Evolutionary conservation across 2,329 filamentous ascomycete species (phyloP).

Genomic region (Metarhizium humberi): DNA sequence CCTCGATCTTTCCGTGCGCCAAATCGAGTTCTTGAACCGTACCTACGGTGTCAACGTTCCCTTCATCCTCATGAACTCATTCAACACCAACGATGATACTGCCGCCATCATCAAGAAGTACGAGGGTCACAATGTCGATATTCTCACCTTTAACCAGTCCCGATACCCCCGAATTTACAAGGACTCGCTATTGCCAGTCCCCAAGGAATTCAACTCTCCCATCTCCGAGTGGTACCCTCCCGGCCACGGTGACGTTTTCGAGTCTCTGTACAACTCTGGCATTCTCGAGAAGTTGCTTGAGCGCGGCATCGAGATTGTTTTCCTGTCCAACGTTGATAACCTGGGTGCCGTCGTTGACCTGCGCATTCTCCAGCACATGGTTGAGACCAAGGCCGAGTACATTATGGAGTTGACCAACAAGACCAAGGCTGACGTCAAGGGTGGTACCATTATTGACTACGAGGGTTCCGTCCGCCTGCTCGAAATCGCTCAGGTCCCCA

Average conservation of each 20-base stretch:
- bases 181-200: slow-evolving; percentile 92
- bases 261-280: slow-evolving; percentile 98
- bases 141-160: slow-evolving; percentile 99
- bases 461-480: slow-evolving; percentile 93
- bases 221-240: slow-evolving; percentile 98
- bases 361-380: slow-evolving; percentile 98
- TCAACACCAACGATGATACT: slow-evolving; percentile 98
- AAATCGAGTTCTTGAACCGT: slow-evolving; percentile 98
- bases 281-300: slow-evolving; percentile 94
- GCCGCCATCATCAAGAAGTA: slow-evolving; percentile 99
- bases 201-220: slow-evolving; percentile 77
- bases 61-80: slow-evolving; percentile 99
- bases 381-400: slow-evolving; percentile 93
- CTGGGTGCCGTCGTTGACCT: slow-evolving; percentile 95
- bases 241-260: slow-evolving; percentile 98
- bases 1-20: slow-evolving; percentile 94
- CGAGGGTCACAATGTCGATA: slow-evolving; percentile 98
- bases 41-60: slow-evolving; percentile 96
- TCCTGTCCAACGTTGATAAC: slow-evolving; percentile 99
- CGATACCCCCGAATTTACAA: slow-evolving; percentile 96
- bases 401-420: slow-evolving; percentile 99
- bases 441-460: slow-evolving; percentile 99
- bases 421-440: slow-evolving; percentile 99
- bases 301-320: slow-evolving; percentile 93
- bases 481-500: slow-evolving; percentile 97